Percentiles rank a stretch among this genome's conserved stretches.
Evolutionary conservation across 1,284 basidiomycete species (phyloP).

Genomic region (Trichosporon sp.): DNA sequence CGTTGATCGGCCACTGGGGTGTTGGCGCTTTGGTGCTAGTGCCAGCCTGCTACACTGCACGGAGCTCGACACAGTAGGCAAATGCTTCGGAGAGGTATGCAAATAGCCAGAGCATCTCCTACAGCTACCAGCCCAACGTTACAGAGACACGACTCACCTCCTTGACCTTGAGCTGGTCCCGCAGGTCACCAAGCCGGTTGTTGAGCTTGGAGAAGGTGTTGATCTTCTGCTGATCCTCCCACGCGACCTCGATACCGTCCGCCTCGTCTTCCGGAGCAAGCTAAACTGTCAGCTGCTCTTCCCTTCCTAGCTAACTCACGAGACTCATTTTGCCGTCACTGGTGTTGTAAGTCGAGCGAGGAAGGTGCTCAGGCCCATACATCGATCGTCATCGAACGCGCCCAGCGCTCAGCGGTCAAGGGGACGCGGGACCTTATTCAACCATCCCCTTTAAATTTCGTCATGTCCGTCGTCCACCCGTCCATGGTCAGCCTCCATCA

Average conservation of each 20-base stretch:
- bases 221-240: constrained; percentile 94
- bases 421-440: constrained; percentile 1
- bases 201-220: constrained; percentile 92
- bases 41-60: too few relatives aligned
- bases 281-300: constrained; percentile 19
- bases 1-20: too few relatives aligned
- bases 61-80: too few relatives aligned
- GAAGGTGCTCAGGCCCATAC: not conserved
- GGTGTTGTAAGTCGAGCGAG: not conserved
- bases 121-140: too few relatives aligned
- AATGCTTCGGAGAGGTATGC: not conserved
- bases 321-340: constrained; percentile 40
- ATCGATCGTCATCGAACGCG: constrained; percentile 18
- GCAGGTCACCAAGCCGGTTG: constrained; percentile 69
- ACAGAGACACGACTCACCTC: constrained; percentile 61
- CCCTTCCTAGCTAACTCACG: constrained; percentile 26
- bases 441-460: constrained; percentile 19
- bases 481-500: not conserved
- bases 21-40: too few relatives aligned
- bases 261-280: constrained; percentile 73
- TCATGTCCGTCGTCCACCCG: not conserved
- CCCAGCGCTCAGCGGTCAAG: not conserved
- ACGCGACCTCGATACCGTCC: constrained; percentile 82
- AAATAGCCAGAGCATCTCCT: too few relatives aligned
- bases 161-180: constrained; percentile 70